Percentiles rank a stretch among this genome's conserved stretches.
These are phyloP conservation scores for Phytophthora pluvialis DNA, from an alignment of 352 stramenopile species.

Conservation along the genomic window DNA sequence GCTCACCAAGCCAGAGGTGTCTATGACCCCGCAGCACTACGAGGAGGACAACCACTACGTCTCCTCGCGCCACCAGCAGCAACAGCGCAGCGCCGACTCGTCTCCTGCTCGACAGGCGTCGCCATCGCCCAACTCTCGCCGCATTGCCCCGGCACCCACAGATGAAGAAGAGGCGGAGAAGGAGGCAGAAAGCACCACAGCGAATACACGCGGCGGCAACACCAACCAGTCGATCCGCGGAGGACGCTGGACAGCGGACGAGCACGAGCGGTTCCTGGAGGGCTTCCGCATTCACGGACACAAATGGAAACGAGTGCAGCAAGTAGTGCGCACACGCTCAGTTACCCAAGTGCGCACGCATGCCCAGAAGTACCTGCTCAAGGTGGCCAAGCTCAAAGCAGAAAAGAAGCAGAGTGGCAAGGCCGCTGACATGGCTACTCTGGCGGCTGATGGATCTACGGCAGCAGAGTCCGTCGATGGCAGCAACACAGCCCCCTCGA, in stretches of 20 bases:
- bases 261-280: constrained; percentile 87
- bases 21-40: constrained; percentile 43
- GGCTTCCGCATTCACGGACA: constrained; percentile 88
- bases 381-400: constrained; percentile 89
- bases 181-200: constrained; percentile 44
- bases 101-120: constrained; percentile 39
- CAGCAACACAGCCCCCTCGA: constrained; percentile 43
- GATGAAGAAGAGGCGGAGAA: constrained; percentile 71
- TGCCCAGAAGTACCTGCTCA: constrained; percentile 90
- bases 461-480: constrained; percentile 29
- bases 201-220: constrained; percentile 17
- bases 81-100: constrained; percentile 34
- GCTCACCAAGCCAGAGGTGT: constrained; percentile 58
- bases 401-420: constrained; percentile 74
- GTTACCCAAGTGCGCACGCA: constrained; percentile 90
- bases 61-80: constrained; percentile 25
- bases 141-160: constrained; percentile 62
- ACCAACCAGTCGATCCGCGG: constrained; percentile 66
- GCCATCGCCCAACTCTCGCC: constrained; percentile 40
- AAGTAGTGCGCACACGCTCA: constrained; percentile 87
- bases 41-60: constrained; percentile 32
- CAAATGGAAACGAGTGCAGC: constrained; percentile 92
- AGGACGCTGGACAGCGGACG: constrained; percentile 84
- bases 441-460: constrained; percentile 24
- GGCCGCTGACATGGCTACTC: constrained; percentile 29